These are phyloP conservation scores for Aulographum hederae DNA, from an alignment of 2,329 filamentous ascomycete species.

Conservation along the genomic window DNA sequence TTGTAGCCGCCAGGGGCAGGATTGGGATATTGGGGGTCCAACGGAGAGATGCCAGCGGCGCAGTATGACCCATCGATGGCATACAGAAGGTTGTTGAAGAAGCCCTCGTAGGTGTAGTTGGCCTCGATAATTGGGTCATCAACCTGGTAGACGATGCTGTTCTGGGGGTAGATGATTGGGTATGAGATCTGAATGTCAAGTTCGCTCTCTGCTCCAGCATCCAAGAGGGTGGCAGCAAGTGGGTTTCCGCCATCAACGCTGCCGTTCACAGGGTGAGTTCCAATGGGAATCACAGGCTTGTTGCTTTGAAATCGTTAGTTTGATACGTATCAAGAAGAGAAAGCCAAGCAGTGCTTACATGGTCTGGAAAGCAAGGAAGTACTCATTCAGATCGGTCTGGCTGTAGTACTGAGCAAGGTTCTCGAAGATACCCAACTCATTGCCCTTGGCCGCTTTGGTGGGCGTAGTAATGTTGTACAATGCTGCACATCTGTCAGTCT, in stretches of 20 bases:
- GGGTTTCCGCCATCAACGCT: conserved; percentile 21
- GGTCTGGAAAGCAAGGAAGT: no score
- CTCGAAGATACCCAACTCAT: conserved; percentile 27
- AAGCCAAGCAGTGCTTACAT: no score
- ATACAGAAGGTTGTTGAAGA: conserved; percentile 15
- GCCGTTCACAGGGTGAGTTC: conserved; percentile 21
- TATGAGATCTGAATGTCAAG: conserved; percentile 31
- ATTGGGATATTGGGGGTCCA: conserved; percentile 35
- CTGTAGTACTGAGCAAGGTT: conserved; percentile 27
- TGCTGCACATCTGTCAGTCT: no score
- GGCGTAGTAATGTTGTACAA: conserved; percentile 26
- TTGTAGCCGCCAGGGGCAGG: conserved; percentile 30
- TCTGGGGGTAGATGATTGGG: conserved; percentile 33
- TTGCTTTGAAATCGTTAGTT: no score
- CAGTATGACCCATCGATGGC: conserved; percentile 33
- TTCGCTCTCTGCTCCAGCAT: conserved; percentile 21
- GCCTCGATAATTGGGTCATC: conserved; percentile 27
- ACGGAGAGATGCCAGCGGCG: conserved; percentile 25
- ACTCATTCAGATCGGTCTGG: no score
- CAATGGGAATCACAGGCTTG: conserved; percentile 21
- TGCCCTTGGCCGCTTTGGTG: conserved; percentile 17
- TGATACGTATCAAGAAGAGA: no score
- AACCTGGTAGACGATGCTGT: conserved; percentile 28
- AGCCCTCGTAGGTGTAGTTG: conserved; percentile 11
- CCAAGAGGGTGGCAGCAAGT: conserved; percentile 9